These are phyloP conservation scores for Exophiala sideris DNA, from an alignment of 2,329 filamentous ascomycete species.

Conservation along the genomic window DNA sequence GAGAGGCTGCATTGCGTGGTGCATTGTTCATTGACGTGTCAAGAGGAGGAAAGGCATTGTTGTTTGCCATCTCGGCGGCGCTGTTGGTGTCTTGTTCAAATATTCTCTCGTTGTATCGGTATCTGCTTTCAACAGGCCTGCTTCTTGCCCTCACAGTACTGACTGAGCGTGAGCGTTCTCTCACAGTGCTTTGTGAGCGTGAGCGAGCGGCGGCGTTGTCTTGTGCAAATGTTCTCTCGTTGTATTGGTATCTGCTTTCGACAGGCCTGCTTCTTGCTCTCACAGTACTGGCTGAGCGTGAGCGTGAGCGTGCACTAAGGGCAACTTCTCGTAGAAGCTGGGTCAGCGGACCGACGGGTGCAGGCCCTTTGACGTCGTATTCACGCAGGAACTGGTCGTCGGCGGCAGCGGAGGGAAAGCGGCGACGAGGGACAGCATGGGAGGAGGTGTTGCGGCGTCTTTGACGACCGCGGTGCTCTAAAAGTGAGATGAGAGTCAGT, in stretches of 20 bases:
- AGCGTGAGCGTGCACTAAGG: background rate
- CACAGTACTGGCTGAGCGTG: background rate
- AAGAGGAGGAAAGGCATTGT: conserved; percentile 26
- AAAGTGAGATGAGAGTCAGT: conserved; percentile 1
- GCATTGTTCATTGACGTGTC: conserved; percentile 18
- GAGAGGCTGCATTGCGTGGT: conserved; percentile 14
- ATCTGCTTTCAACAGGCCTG: background rate
- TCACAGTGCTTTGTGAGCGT: background rate
- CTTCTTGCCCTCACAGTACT: background rate
- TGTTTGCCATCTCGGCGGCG: conserved; percentile 5
- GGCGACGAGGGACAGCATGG: no score
- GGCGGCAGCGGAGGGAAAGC: no score
- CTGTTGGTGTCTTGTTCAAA: background rate
- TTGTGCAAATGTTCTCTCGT: background rate
- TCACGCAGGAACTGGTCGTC: no score
- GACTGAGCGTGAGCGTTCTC: no score
- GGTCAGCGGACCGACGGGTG: no score
- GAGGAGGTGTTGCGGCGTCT: background rate
- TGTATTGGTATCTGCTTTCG: background rate
- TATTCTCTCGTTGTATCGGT: background rate
- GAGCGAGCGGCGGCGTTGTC: background rate
- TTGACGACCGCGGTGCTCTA: background rate
- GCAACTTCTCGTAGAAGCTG: no score
- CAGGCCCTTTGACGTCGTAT: no score
- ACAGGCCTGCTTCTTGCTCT: background rate